phyloP scores from a whole-genome alignment of 257 asterid genomes.

The Gardenia jasminoides region DNA sequence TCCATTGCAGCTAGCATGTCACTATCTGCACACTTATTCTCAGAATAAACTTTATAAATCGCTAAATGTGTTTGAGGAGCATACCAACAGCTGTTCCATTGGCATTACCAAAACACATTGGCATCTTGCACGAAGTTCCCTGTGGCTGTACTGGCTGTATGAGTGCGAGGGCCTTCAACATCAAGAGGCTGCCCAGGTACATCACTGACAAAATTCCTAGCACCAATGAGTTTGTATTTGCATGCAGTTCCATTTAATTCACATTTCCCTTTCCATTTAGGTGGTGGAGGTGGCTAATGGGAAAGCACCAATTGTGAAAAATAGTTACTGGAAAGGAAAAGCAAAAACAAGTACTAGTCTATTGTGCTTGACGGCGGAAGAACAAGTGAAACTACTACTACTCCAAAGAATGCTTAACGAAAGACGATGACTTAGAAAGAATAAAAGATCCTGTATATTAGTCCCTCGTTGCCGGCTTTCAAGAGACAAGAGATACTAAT shows the following conservation, averaged over 20 bases:
- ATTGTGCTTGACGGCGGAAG: too few species aligned
- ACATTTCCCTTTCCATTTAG: constrained; percentile 12
- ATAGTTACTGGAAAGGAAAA: too few species aligned
- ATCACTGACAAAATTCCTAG: not conserved
- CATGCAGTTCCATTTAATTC: not conserved
- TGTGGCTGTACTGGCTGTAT: constrained; percentile 9
- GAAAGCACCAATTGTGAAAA: too few species aligned
- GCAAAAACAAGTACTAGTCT: too few species aligned
- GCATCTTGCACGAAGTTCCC: constrained; percentile 5
- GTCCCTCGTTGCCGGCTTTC: too few species aligned
- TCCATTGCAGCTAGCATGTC: constrained; percentile 6
- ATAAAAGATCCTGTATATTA: too few species aligned
- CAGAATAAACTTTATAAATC: not conserved
- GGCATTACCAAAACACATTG: constrained; percentile 10
- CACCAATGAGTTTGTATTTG: constrained; percentile 11
- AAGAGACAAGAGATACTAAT: too few species aligned
- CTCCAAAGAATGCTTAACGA: too few species aligned
- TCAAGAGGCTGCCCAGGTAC: not conserved
- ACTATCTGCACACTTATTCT: not conserved
- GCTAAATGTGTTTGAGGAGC: constrained; percentile 14
- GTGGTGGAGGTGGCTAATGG: constrained; percentile 6
- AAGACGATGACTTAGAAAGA: too few species aligned
- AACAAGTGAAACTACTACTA: too few species aligned
- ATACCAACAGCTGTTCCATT: constrained; percentile 13
- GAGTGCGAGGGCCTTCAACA: not conserved